Evolutionary conservation across 495 filamentous ascomycete species (phyloP).

Genomic region (Trichoderma gamsii): DNA sequence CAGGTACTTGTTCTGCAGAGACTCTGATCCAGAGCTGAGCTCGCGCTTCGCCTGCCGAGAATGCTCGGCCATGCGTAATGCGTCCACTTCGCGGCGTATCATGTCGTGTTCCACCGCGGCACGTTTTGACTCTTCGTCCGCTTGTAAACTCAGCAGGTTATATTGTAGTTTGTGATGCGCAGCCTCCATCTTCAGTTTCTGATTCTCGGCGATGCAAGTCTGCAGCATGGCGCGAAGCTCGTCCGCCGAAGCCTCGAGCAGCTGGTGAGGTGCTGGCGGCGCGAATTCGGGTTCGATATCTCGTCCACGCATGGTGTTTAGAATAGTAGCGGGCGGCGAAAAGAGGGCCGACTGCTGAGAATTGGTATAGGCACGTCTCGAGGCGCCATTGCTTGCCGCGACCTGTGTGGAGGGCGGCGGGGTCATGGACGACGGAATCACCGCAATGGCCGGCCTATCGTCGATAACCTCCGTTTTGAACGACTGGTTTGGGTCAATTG

Average conservation of each 20-base stretch:
- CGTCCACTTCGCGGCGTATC: conserved; percentile 83
- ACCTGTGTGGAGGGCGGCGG: conserved; percentile 71
- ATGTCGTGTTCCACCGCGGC: conserved; percentile 91
- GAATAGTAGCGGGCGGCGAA: conserved; percentile 51
- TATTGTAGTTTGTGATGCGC: conserved; percentile 92
- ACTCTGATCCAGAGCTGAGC: conserved; percentile 33
- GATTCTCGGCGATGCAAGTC: conserved; percentile 48
- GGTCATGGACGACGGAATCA: conserved; percentile 54
- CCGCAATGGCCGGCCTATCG: conserved; percentile 28
- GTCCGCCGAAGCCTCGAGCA: conserved; percentile 52
- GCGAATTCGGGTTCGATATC: conserved; percentile 48
- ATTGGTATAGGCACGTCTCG: conserved; percentile 37
- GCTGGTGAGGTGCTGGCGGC: conserved; percentile 56
- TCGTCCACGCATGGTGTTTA: conserved; percentile 44
- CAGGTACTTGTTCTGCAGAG: conserved; percentile 38
- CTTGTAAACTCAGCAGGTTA: conserved; percentile 78
- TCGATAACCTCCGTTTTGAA: conserved; percentile 39
- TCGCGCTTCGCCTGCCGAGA: conserved; percentile 44
- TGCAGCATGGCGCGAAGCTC: conserved; percentile 54
- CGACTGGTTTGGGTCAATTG: conserved; percentile 28
- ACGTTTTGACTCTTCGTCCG: conserved; percentile 75
- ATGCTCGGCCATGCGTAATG: conserved; percentile 60
- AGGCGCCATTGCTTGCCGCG: conserved; percentile 31
- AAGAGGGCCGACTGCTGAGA: conserved; percentile 38
- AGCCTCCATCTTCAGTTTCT: conserved; percentile 67